These are phyloP conservation scores for Agastache rugosa DNA, from an alignment of 257 asterid genomes.

Conservation along the genomic window DNA sequence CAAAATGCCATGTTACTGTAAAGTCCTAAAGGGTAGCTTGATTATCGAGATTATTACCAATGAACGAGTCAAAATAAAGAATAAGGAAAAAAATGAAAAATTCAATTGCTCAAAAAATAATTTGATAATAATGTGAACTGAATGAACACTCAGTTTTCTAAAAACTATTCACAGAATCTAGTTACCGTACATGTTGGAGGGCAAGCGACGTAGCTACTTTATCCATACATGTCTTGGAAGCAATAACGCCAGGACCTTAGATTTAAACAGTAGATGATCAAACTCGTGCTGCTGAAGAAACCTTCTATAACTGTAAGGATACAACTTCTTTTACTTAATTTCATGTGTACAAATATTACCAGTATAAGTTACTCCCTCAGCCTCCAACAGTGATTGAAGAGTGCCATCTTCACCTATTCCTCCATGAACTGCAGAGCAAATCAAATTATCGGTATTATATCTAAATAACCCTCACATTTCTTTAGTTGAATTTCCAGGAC, in stretches of 20 bases:
- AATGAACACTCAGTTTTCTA: neutral
- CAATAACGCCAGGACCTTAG: slow-evolving; percentile 75
- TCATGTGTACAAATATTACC: slow-evolving; percentile 45
- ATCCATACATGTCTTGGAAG: slow-evolving; percentile 88
- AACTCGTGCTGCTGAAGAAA: slow-evolving; percentile 24
- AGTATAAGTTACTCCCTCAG: slow-evolving; percentile 73
- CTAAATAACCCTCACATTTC: slow-evolving; percentile 1
- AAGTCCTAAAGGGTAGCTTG: neutral
- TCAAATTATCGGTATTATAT: slow-evolving; percentile 24
- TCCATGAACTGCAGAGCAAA: slow-evolving; percentile 73
- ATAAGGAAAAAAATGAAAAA: neutral
- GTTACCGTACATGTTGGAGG: slow-evolving; percentile 73
- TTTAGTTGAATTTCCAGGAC: neutral
- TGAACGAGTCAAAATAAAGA: neutral
- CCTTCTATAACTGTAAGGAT: slow-evolving; percentile 7
- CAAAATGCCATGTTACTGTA: neutral
- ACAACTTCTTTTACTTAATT: slow-evolving; percentile 15
- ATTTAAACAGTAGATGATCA: slow-evolving; percentile 41
- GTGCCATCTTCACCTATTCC: slow-evolving; percentile 96
- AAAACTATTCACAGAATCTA: slow-evolving; percentile 1
- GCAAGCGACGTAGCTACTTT: slow-evolving; percentile 87
- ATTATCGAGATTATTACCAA: slow-evolving; percentile 9
- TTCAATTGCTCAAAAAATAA: neutral
- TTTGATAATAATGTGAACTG: neutral
- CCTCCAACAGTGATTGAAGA: slow-evolving; percentile 77